Conservation (phyloP, 2,329 filamentous ascomycete species). For the Cercospora zeina region DNA sequence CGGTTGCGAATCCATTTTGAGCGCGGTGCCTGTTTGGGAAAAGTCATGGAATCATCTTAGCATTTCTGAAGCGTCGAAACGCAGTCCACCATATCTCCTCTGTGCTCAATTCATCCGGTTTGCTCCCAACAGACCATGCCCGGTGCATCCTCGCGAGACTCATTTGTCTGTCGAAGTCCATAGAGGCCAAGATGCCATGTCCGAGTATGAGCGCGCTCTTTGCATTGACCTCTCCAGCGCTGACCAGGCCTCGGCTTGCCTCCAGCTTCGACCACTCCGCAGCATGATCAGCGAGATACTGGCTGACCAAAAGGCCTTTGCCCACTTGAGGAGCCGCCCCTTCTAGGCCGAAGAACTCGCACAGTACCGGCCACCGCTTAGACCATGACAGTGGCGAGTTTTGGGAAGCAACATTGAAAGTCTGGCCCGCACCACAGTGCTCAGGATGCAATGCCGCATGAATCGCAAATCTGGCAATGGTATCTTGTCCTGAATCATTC, state of each 20-base stretch:
- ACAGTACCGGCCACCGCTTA: slow-evolving; percentile 34
- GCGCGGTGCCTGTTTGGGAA: background rate
- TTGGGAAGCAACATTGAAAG: slow-evolving; percentile 33
- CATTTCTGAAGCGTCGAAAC: slow-evolving; percentile 50
- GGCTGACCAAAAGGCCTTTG: slow-evolving; percentile 23
- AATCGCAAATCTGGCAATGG: slow-evolving; percentile 35
- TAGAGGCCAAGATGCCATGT: slow-evolving; percentile 47
- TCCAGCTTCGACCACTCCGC: slow-evolving; percentile 40
- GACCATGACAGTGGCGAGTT: slow-evolving; percentile 26
- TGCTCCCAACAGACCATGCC: slow-evolving; percentile 34
- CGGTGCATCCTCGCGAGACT: slow-evolving; percentile 49
- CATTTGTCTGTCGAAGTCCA: slow-evolving; percentile 50
- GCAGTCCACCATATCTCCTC: slow-evolving; percentile 45
- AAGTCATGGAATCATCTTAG: slow-evolving; percentile 45
- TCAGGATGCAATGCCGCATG: slow-evolving; percentile 27
- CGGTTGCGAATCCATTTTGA: background rate
- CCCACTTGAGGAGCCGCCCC: slow-evolving; percentile 27
- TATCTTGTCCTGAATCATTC: slow-evolving; percentile 41
- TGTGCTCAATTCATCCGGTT: slow-evolving; percentile 28
- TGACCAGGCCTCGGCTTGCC: slow-evolving; percentile 43
- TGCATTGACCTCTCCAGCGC: slow-evolving; percentile 44
- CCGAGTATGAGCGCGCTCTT: slow-evolving; percentile 45
- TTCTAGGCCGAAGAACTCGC: slow-evolving; percentile 34
- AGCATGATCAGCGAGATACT: slow-evolving; percentile 42
- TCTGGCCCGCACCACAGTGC: slow-evolving; percentile 24